phyloP scores from a whole-genome alignment of 2,329 filamentous ascomycete genomes.

The Alternaria hordeiaustralica region DNA sequence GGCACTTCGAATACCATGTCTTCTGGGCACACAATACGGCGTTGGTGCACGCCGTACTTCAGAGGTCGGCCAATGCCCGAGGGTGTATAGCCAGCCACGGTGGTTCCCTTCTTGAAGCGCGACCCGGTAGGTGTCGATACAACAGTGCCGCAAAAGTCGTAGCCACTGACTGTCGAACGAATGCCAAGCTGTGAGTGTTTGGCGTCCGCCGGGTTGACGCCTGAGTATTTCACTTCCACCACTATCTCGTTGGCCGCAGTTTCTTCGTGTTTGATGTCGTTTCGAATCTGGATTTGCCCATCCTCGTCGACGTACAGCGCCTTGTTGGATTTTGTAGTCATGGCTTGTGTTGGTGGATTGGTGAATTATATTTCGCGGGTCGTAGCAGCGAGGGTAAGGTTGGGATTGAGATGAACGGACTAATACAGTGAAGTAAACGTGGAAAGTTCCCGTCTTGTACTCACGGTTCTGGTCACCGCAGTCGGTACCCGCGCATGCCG shows the following conservation, averaged over 20 bases:
- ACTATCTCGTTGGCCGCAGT: background rate
- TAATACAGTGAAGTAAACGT: background rate
- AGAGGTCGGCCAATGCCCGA: conserved; percentile 49
- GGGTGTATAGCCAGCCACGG: conserved; percentile 60
- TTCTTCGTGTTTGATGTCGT: background rate
- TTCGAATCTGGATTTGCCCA: background rate
- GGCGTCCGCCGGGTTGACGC: conserved; percentile 11
- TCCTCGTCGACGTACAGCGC: background rate
- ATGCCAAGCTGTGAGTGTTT: conserved; percentile 13
- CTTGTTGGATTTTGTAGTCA: background rate
- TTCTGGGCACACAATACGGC: conserved; percentile 58
- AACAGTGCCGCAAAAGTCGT: conserved; percentile 14
- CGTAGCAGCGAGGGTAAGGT: background rate
- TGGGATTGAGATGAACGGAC: background rate
- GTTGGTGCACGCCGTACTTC: conserved; percentile 54
- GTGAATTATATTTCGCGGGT: background rate
- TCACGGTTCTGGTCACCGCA: background rate
- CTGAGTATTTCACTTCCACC: background rate
- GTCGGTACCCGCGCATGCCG: background rate
- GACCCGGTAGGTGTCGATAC: background rate
- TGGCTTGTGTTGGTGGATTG: background rate
- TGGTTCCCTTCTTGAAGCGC: background rate
- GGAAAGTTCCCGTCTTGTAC: background rate
- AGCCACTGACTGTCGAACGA: conserved; percentile 5
- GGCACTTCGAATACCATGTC: conserved; percentile 52